phyloP scores from a whole-genome alignment of 768 basidiomycete genomes.

The Tricholoma terreum region DNA sequence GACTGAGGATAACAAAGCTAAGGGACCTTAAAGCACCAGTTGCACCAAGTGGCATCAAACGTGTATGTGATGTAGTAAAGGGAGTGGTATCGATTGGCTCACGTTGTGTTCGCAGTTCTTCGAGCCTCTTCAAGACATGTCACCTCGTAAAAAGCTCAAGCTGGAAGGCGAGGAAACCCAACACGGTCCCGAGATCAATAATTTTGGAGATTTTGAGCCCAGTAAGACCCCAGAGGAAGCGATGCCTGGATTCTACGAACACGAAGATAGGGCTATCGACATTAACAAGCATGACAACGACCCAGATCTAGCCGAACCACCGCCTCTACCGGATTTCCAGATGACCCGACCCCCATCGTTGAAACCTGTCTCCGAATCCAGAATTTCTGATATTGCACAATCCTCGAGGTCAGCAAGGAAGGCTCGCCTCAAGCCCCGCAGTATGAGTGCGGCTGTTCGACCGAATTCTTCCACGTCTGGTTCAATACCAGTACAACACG shows the following conservation, averaged over 20 bases:
- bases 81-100: not conserved
- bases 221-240: conserved; percentile 26
- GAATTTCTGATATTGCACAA: conserved; percentile 4
- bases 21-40: conserved; percentile 65
- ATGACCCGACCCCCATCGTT: not conserved
- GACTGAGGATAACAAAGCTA: conserved; percentile 83
- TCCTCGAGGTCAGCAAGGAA: not conserved
- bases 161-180: conserved; percentile 18
- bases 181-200: conserved; percentile 7
- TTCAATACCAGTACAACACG: not conserved
- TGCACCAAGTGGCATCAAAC: conserved; percentile 62
- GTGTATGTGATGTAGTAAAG: conserved; percentile 40
- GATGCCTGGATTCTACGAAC: conserved; percentile 55
- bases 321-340: conserved; percentile 6
- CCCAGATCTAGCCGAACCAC: conserved; percentile 16
- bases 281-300: conserved; percentile 20
- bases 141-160: conserved; percentile 42
- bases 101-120: conserved; percentile 49
- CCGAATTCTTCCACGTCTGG: not conserved
- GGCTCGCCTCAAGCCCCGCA: conserved; percentile 6
- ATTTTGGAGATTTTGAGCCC: conserved; percentile 12
- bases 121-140: conserved; percentile 32
- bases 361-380: conserved; percentile 19
- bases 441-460: not conserved
- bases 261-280: conserved; percentile 40